Percentiles rank a stretch among this genome's conserved stretches.
Evolutionary conservation across 2,329 filamentous ascomycete genomes (phyloP).

Genomic region (Diaporthe citriasiana): DNA sequence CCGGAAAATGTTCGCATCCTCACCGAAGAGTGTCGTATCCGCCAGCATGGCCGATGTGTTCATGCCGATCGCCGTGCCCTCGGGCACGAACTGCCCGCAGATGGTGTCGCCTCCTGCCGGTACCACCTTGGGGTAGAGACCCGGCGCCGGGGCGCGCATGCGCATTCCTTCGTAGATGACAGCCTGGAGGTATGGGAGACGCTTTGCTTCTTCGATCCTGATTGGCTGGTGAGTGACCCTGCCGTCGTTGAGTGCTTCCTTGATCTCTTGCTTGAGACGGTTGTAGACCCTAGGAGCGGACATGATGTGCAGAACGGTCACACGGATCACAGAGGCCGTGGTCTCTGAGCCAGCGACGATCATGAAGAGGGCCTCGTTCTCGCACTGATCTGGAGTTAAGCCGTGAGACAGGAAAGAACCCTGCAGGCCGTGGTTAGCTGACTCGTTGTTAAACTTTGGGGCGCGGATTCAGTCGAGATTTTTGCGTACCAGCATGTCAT

Average conservation of each 20-base stretch:
- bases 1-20: constrained; percentile 69
- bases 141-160: constrained; percentile 45
- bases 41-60: constrained; percentile 42
- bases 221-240: constrained; percentile 40
- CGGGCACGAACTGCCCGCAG: constrained; percentile 50
- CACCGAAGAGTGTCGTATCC: constrained; percentile 52
- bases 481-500: constrained; percentile 64
- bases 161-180: constrained; percentile 47
- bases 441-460: too few species aligned
- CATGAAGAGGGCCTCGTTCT: constrained; percentile 51
- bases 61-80: constrained; percentile 45
- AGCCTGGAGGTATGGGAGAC: constrained; percentile 45
- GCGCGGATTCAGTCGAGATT: too few species aligned
- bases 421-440: background rate
- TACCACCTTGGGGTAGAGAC: constrained; percentile 45
- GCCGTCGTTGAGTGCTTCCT: constrained; percentile 33
- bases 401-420: constrained; percentile 63
- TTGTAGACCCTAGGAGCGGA: constrained; percentile 38
- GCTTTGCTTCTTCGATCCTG: constrained; percentile 41
- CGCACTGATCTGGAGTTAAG: constrained; percentile 57
- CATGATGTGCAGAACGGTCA: constrained; percentile 49
- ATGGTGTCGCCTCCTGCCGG: constrained; percentile 49
- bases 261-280: constrained; percentile 42
- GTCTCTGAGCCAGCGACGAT: constrained; percentile 64
- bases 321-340: constrained; percentile 62